A percentile compares a stretch with the other conserved stretches of the same genome.
These are phyloP conservation scores for Aotearoamyces nothofagi DNA, from an alignment of 2,329 filamentous ascomycete species.

Conservation along the genomic window DNA sequence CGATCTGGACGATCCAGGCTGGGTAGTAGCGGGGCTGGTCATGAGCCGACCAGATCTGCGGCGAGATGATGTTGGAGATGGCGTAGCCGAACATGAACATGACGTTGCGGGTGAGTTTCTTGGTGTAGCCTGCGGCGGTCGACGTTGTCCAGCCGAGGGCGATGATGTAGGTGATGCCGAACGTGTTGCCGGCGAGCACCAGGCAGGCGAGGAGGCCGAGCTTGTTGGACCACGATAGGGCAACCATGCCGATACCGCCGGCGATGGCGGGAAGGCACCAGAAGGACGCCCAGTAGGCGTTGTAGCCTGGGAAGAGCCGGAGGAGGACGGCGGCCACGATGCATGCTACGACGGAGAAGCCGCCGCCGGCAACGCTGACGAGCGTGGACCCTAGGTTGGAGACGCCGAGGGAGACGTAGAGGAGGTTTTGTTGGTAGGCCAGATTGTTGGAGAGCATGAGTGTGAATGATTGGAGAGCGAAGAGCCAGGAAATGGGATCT, in stretches of 20 bases:
- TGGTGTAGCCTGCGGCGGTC: constrained; percentile 17
- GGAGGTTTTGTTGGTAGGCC: constrained; percentile 24
- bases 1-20: constrained; percentile 19
- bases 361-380: constrained; percentile 22
- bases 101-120: constrained; percentile 19
- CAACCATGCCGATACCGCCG: constrained; percentile 19
- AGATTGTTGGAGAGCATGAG: constrained; percentile 31
- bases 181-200: constrained; percentile 17
- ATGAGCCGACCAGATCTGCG: constrained; percentile 17
- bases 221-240: constrained; percentile 17
- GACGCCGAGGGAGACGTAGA: constrained; percentile 21
- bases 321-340: constrained; percentile 19
- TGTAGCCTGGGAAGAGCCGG: constrained; percentile 16
- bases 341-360: constrained; percentile 20
- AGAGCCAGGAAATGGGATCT: constrained; percentile 6
- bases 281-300: constrained; percentile 17
- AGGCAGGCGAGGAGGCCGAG: constrained; percentile 19
- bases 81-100: constrained; percentile 18
- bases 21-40: constrained; percentile 19
- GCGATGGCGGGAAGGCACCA: constrained; percentile 19
- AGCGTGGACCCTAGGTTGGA: constrained; percentile 23
- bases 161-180: constrained; percentile 22
- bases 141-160: constrained; percentile 23
- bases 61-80: constrained; percentile 16
- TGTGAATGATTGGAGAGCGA: constrained; percentile 27